phyloP scores from a whole-genome alignment of 495 filamentous ascomycete genomes.

The Penicillium subrubescens region DNA sequence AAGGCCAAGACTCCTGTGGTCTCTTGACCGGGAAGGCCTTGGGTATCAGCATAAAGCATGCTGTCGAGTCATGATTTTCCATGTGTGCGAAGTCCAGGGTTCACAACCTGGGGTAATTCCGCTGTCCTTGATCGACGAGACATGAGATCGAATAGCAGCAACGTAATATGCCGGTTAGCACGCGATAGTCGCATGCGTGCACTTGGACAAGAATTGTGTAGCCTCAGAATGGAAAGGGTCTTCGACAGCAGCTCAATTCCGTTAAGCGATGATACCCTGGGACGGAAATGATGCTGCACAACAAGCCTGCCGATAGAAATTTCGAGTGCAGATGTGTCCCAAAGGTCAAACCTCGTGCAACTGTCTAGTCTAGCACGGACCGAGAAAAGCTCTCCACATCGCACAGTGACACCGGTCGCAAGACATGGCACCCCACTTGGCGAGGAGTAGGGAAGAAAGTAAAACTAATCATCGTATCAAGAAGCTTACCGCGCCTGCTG shows the following conservation, averaged over 20 bases:
- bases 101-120: not conserved
- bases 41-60: not conserved
- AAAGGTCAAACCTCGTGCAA: not conserved
- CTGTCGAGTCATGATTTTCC: not conserved
- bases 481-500: constrained; percentile 32
- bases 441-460: not conserved
- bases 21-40: not conserved
- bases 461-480: not conserved
- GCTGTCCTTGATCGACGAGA: not conserved
- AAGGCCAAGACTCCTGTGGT: not conserved
- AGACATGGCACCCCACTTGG: not conserved
- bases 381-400: not conserved
- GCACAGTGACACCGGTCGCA: not conserved
- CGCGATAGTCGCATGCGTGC: not conserved
- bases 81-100: not conserved
- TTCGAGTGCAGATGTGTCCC: not conserved
- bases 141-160: not conserved
- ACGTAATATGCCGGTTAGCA: not conserved
- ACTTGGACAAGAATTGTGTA: not conserved
- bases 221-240: not conserved
- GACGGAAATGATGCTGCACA: not conserved
- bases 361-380: not conserved
- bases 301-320: not conserved
- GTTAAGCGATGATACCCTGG: not conserved
- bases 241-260: not conserved